Evolutionary conservation across 305 asterid species (phyloP), one percentile per base, ranked within the genome.

Genomic region (Fraxinus latifolia): DNA sequence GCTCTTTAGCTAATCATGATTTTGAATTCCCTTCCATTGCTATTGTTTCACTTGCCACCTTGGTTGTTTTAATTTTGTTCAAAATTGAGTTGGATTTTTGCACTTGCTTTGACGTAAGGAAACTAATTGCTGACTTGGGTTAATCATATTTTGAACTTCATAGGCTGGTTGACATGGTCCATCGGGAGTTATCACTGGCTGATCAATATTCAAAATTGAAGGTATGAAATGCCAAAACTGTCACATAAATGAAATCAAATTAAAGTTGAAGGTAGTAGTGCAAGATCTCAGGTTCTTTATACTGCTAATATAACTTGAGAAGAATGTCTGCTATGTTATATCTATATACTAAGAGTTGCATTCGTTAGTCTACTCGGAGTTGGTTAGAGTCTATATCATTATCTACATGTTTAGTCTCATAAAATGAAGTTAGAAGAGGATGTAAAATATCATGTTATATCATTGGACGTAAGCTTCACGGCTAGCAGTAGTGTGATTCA

Each of bases 121-220:
- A 84, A 77, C 72, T 79, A 78, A 77, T 79, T 80, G 81, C 55
- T 50, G 55, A 80, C 75, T 84, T 77, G 75, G 68, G 83, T 74
- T 87, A 78, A 83, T 79, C 37, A 19, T 83, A 70, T 82, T 50
- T 60, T 87, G 79, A 76, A n/a, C 73, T 78, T 37, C 74, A 82
- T 90, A 96, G 99, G 97, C 84, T 96, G 86, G 86, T 96, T 86
- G 97, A 94, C 90, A 87, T 91, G 91, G 92, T 93, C 78, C 98
- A 94, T 92, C 91, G 83, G 91, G 99, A 96, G 88, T 86, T 96
- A 82, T 93, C 97, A 67, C 89, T 94, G 92, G 98, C 98, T 44
- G 99, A 96, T 82, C 99, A 96, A 84, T 94, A 90, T 79, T 85
- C 88, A 79, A 90, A 94, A 84, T 85, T 96, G 86, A 92, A 93